These are phyloP conservation scores for Takakia lepidozioides DNA, from an alignment of 225 moss, liverwort and hornwort species.

Conservation along the genomic window DNA sequence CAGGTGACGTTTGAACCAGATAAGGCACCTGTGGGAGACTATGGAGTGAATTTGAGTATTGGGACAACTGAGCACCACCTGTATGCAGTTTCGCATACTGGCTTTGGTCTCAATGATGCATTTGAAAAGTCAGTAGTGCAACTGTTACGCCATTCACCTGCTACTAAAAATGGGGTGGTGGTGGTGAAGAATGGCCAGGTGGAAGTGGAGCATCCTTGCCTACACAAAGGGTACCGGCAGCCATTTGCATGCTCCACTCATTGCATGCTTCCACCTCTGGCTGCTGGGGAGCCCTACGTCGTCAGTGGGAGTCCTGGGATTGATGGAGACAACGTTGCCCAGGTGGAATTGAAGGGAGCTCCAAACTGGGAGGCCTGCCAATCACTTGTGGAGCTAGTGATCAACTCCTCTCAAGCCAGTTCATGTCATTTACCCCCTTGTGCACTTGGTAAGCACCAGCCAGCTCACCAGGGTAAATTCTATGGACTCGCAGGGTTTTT, in stretches of 20 bases:
- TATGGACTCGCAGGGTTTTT: constrained; percentile 95
- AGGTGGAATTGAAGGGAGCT: constrained; percentile 75
- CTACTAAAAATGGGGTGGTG: constrained; percentile 1
- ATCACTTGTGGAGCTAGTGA: constrained; percentile 63
- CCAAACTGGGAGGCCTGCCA: constrained; percentile 82
- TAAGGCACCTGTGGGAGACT: constrained; percentile 16
- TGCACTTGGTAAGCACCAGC: constrained; percentile 87
- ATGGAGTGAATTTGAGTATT: constrained; percentile 36
- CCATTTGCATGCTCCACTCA: constrained; percentile 36
- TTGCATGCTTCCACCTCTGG: constrained; percentile 21
- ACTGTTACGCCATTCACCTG: constrained; percentile 13
- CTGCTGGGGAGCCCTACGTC: constrained; percentile 13
- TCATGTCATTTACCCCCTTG: constrained; percentile 51
- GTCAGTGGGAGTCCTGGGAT: constrained; percentile 12
- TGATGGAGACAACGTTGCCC: constrained; percentile 26
- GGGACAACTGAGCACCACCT: constrained; percentile 38
- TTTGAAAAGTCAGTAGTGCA: constrained; percentile 46
- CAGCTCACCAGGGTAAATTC: constrained; percentile 69
- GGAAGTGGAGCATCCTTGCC: constrained; percentile 34
- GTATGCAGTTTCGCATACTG: constrained; percentile 45
- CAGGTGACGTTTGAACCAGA: constrained; percentile 52
- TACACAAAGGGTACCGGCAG: constrained; percentile 33
- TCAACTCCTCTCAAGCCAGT: constrained; percentile 39
- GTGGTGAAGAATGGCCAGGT: constrained; percentile 7
- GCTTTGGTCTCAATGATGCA: constrained; percentile 52